phyloP scores from a whole-genome alignment of 257 asterid species.

The Fraxinus excelsior region DNA sequence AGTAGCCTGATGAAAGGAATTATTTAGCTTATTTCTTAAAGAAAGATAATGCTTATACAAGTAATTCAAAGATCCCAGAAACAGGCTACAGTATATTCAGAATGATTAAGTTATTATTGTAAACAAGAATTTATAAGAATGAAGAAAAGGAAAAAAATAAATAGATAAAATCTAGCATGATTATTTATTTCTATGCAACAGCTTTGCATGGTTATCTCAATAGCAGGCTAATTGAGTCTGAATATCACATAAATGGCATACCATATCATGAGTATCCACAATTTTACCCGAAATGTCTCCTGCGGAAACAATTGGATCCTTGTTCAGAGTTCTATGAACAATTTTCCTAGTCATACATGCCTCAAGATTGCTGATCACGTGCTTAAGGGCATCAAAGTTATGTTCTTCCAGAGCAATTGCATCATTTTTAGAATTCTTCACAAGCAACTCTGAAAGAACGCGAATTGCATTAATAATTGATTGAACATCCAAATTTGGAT shows the following conservation, averaged over 20 bases:
- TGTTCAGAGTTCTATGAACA: conserved; percentile 24
- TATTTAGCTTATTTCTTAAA: not conserved
- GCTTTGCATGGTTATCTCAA: not conserved
- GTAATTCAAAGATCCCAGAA: conserved; percentile 13
- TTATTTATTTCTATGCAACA: conserved; percentile 10
- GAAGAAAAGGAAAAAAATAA: not conserved
- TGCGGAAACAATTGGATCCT: conserved; percentile 14
- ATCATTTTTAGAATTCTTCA: conserved; percentile 43
- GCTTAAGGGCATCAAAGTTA: conserved; percentile 46
- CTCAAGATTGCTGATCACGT: conserved; percentile 51
- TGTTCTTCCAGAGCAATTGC: conserved; percentile 49
- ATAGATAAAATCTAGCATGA: not conserved
- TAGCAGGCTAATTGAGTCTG: not conserved
- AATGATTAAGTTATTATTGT: conserved; percentile 9
- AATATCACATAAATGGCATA: conserved; percentile 32
- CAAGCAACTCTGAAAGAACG: conserved; percentile 67
- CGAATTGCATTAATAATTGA: conserved; percentile 55
- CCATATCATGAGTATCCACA: conserved; percentile 43
- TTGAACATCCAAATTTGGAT: conserved; percentile 48
- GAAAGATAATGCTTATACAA: conserved; percentile 4
- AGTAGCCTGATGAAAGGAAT: conserved; percentile 39
- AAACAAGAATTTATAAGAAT: conserved; percentile 5
- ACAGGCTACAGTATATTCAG: not conserved
- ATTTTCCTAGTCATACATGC: conserved; percentile 49
- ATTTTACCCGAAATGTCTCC: conserved; percentile 29